These are phyloP conservation scores for Endocalyx cinctus DNA, from an alignment of 2,329 filamentous ascomycete species.

Conservation along the genomic window DNA sequence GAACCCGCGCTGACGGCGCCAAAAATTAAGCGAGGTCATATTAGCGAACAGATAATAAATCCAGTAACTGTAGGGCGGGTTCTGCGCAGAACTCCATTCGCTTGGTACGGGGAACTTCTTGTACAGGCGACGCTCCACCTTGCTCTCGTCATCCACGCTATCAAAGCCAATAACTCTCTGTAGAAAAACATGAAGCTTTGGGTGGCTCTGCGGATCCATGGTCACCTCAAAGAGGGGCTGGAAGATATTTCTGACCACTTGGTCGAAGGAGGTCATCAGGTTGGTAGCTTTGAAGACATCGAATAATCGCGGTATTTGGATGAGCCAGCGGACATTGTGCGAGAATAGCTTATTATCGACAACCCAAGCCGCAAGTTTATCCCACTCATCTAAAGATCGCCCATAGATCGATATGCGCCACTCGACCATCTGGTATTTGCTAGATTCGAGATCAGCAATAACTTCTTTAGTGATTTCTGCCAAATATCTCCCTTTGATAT, in stretches of 20 bases:
- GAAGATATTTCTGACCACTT: conserved; percentile 88
- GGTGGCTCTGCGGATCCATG: conserved; percentile 76
- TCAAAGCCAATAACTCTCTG: conserved; percentile 96
- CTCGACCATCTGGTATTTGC: conserved; percentile 99
- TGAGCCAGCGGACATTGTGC: conserved; percentile 94
- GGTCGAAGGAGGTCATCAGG: conserved; percentile 84
- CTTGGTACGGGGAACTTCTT: conserved; percentile 90
- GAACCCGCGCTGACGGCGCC: conserved; percentile 86
- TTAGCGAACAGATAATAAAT: conserved; percentile 97
- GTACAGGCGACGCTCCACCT: conserved; percentile 88
- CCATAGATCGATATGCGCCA: conserved; percentile 99
- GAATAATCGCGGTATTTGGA: conserved; percentile 90
- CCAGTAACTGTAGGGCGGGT: conserved; percentile 98
- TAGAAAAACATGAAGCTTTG: conserved; percentile 90
- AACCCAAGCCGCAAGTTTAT: conserved; percentile 95
- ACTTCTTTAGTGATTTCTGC: conserved; percentile 98
- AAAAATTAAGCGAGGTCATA: conserved; percentile 85
- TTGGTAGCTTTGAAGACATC: conserved; percentile 91
- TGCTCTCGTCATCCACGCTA: conserved; percentile 97
- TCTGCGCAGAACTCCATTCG: conserved; percentile 86
- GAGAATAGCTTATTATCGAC: conserved; percentile 98
- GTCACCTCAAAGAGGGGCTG: conserved; percentile 93
- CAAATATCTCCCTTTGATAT: conserved; percentile 90
- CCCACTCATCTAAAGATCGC: conserved; percentile 89
- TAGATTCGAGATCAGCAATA: conserved; percentile 92